These are phyloP conservation scores for Penicillium dipodomyicola DNA, from an alignment of 495 filamentous ascomycete genomes.

Conservation along the genomic window DNA sequence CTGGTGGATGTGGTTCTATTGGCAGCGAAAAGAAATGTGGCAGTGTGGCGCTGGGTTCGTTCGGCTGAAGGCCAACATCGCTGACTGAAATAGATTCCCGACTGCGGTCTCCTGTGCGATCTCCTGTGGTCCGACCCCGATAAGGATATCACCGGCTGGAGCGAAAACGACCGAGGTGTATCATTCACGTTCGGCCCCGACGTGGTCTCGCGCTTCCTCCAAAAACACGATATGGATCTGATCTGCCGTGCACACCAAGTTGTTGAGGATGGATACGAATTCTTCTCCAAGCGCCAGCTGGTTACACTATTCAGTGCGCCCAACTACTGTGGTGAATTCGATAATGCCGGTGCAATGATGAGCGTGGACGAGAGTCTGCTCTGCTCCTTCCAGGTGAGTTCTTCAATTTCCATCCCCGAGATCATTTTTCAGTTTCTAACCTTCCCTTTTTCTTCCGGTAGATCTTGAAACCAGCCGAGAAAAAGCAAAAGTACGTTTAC, in stretches of 20 bases:
- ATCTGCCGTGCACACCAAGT: constrained; percentile 99
- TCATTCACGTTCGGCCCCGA: constrained; percentile 99
- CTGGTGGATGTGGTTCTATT: constrained; percentile 5
- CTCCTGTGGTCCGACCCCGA: constrained; percentile 98
- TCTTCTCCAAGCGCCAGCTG: constrained; percentile 97
- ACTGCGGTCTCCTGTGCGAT: constrained; percentile 96
- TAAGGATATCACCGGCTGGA: constrained; percentile 99
- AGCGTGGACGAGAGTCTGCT: constrained; percentile 98
- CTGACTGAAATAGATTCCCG: constrained; percentile 80
- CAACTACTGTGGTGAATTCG: constrained; percentile 99
- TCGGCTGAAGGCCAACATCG: constrained; percentile 43
- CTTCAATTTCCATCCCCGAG: constrained; percentile 1
- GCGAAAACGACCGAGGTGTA: constrained; percentile 97
- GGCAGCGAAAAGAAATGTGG: constrained; percentile 11
- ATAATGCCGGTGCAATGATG: constrained; percentile 99
- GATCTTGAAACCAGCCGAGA: constrained; percentile 99
- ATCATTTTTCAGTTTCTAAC: constrained; percentile 9
- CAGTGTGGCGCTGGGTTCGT: constrained; percentile 33
- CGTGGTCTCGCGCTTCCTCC: constrained; percentile 95
- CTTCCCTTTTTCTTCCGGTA: constrained; percentile 32
- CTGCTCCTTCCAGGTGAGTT: constrained; percentile 92
- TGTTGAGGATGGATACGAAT: constrained; percentile 98
- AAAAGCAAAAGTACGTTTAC: constrained; percentile 99
- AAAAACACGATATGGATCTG: constrained; percentile 99
- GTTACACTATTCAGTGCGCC: constrained; percentile 98